These are phyloP conservation scores for Tritrichomonas foetus DNA, from an alignment of 208 protist species.

Conservation along the genomic window DNA sequence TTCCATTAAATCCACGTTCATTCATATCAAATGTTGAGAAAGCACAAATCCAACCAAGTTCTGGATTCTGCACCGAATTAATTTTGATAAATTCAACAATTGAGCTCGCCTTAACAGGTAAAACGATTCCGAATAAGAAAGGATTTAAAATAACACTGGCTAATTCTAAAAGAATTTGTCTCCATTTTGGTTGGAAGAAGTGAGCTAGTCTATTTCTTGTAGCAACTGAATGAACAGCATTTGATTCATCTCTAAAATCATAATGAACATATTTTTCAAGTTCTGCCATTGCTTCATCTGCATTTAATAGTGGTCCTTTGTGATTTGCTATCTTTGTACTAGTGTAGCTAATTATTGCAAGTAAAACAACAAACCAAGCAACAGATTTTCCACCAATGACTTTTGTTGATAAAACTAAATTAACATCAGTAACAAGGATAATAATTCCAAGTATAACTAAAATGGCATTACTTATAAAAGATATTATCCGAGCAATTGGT, in stretches of 20 bases:
- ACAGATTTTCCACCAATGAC: neutral
- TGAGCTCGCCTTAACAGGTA: neutral
- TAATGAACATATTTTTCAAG: conserved; percentile 8
- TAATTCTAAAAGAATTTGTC: neutral
- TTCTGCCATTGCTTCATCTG: neutral
- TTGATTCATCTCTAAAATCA: neutral
- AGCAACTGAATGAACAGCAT: neutral
- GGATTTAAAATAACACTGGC: neutral
- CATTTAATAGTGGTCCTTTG: neutral
- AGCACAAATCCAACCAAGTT: conserved; percentile 19
- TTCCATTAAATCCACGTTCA: too few relatives aligned
- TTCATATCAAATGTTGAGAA: too few relatives aligned
- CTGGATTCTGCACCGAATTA: conserved; percentile 10
- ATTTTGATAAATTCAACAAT: conserved; percentile 17
- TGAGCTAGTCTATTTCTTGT: neutral
- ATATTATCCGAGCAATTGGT: neutral
- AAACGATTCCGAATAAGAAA: neutral
- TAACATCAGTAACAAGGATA: neutral
- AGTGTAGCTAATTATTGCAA: neutral
- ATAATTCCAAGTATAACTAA: neutral
- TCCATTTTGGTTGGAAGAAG: neutral
- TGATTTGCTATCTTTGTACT: neutral
- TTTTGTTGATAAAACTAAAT: neutral
- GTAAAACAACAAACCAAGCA: neutral
- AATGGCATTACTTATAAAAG: neutral